Conservation (phyloP, 2,329 filamentous ascomycete genomes). For the Talaromyces piceae region DNA sequence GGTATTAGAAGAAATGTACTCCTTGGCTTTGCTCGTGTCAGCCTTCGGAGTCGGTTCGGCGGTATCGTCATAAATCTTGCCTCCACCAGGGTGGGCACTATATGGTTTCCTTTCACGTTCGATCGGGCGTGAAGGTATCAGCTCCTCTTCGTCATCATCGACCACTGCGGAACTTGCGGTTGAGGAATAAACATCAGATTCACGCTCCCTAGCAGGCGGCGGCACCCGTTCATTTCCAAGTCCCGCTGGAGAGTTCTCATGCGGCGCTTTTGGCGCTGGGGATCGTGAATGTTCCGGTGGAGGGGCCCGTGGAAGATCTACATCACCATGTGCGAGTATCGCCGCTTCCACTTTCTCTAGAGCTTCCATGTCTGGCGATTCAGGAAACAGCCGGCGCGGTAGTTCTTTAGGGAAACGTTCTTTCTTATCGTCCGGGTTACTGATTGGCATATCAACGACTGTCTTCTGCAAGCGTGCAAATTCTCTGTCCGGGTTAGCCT, state of each 20-base stretch:
- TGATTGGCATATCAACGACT: conserved; percentile 64
- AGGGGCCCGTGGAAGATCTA: conserved; percentile 37
- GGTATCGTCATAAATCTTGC: conserved; percentile 48
- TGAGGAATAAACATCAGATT: conserved; percentile 28
- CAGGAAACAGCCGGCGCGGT: conserved; percentile 64
- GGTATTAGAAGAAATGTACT: conserved; percentile 48
- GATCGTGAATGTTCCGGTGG: conserved; percentile 30
- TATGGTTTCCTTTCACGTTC: conserved; percentile 63
- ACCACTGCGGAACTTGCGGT: conserved; percentile 25
- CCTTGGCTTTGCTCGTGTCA: conserved; percentile 24
- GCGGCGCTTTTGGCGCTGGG: conserved; percentile 10
- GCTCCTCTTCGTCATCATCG: conserved; percentile 32
- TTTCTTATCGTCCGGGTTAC: conserved; percentile 54
- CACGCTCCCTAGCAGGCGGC: conserved; percentile 2
- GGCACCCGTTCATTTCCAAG: conserved; percentile 28
- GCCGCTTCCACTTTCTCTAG: conserved; percentile 55
- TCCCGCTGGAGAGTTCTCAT: conserved; percentile 7
- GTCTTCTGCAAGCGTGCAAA: conserved; percentile 62
- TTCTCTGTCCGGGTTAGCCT: conserved; percentile 69
- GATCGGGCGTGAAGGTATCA: conserved; percentile 43
- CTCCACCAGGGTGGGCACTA: conserved; percentile 49
- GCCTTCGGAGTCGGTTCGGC: not conserved
- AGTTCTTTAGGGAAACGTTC: conserved; percentile 75
- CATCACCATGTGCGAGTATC: conserved; percentile 47
- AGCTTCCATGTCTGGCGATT: conserved; percentile 47